These are phyloP conservation scores for Suillus occidentalis DNA, from an alignment of 768 basidiomycete genomes.

Conservation along the genomic window DNA sequence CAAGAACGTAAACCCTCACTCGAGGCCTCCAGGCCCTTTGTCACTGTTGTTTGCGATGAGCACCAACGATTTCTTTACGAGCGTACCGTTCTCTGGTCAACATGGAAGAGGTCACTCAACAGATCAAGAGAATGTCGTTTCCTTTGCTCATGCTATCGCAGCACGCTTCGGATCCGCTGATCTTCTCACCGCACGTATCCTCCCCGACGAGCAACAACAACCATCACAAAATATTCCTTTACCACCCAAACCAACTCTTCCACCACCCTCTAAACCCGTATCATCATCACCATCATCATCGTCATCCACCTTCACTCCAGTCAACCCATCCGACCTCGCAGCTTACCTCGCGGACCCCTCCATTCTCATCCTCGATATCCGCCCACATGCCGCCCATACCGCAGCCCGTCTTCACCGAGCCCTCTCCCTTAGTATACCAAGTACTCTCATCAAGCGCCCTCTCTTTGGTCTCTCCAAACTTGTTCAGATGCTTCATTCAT, in stretches of 20 bases:
- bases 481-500: constrained; percentile 74
- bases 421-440: constrained; percentile 87
- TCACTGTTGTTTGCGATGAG: neutral
- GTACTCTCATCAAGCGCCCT: constrained; percentile 90
- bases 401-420: constrained; percentile 65
- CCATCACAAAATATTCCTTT: neutral
- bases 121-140: constrained; percentile 32
- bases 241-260: constrained; percentile 20
- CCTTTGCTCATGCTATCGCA: constrained; percentile 57
- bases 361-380: constrained; percentile 81
- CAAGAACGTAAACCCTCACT: neutral
- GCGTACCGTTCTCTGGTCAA: constrained; percentile 24
- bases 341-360: constrained; percentile 34
- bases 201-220: constrained; percentile 23
- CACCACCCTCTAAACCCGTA: constrained; percentile 23
- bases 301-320: constrained; percentile 23
- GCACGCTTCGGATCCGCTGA: constrained; percentile 42
- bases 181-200: constrained; percentile 39
- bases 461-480: constrained; percentile 80
- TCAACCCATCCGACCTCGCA: constrained; percentile 32
- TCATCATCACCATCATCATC: constrained; percentile 19
- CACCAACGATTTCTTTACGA: constrained; percentile 43
- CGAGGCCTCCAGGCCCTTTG: neutral
- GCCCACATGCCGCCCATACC: constrained; percentile 75
- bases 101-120: constrained; percentile 1